Evolutionary conservation across 805 yeast species (phyloP).

Genomic region (Saturnispora saitoi): DNA sequence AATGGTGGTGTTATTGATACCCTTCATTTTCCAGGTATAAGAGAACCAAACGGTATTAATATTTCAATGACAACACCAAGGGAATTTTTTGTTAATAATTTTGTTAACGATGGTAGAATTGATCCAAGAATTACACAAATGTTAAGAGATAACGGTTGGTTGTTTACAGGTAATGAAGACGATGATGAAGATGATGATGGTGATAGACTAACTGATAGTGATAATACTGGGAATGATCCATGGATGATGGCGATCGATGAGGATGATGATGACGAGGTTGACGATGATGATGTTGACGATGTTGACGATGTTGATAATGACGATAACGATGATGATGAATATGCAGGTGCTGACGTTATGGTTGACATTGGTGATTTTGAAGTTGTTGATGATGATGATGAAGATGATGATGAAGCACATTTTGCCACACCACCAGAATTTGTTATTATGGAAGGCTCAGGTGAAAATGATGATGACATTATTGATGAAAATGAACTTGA

Average conservation of each 20-base stretch:
- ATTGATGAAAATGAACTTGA: constrained; percentile 1
- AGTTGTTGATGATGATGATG: constrained; percentile 2
- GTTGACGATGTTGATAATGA: constrained; percentile 15
- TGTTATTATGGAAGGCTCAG: background rate
- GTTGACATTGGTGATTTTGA: constrained; percentile 8
- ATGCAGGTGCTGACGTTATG: constrained; percentile 12
- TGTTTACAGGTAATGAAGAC: constrained; percentile 15
- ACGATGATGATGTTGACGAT: constrained; percentile 2
- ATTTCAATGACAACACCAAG: constrained; percentile 15
- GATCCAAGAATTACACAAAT: constrained; percentile 8
- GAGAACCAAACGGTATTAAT: constrained; percentile 20
- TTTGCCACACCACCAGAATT: constrained; percentile 1
- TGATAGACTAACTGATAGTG: constrained; percentile 9
- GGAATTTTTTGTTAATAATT: constrained; percentile 2
- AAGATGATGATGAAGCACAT: constrained; percentile 9
- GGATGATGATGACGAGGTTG: constrained; percentile 14
- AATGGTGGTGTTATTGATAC: constrained; percentile 9
- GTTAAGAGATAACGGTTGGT: constrained; percentile 5
- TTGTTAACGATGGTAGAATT: constrained; percentile 2
- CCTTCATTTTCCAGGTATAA: constrained; percentile 19
- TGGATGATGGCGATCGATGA: constrained; percentile 10
- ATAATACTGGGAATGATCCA: constrained; percentile 17
- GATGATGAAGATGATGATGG: constrained; percentile 9
- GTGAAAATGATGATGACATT: background rate
- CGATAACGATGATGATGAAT: constrained; percentile 10